Evolutionary conservation across 2,329 filamentous ascomycete genomes (phyloP), one percentile per base, ranked within the genome.

Genomic region (Hymenoscyphus scutula): DNA sequence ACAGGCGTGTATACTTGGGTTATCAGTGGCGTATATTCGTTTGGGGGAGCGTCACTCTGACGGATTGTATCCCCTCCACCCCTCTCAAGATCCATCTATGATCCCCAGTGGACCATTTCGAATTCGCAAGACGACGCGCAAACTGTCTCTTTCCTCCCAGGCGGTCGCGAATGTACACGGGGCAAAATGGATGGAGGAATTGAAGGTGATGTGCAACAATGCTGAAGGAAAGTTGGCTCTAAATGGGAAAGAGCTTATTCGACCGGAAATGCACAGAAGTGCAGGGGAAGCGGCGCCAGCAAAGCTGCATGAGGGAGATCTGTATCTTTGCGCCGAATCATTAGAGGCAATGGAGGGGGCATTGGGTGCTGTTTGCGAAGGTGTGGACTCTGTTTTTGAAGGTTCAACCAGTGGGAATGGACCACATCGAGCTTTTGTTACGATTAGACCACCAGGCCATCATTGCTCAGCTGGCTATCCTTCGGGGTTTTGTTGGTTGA

Each of bases 401-500:
- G 77, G 81, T 19, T 65, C 73, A 7, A 62, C 66, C n/a, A 71
- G 61, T 51, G 76, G 77, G 1, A 77, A 78, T 3, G 83, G 86
- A 6, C 88, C 89, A 25, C 86, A 84, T 54, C 86, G 92, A 61
- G 92, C 93, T 0, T 99, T 99, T 74, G 92, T 98, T 57, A 93
- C 90, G 30, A 90, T 98, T 57, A 87, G 95, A 34, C 95, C 95
- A 4, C 95, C 95, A 0, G 95, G 95, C 0, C 95, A 99, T 74
- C 95, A 99, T 74, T 99, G 95, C 77, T 97, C 94, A 2, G 86
- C 91, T 3, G 86, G 89, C 57, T 89, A 89, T 70, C 95, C 95
- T 0, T 97, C 94, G 1, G 95, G 95, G 0, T 99, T 99, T 74
- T 99, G 95, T 78, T 99, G 95, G 94, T 79, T 99, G 58, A 99